phyloP scores from a whole-genome alignment of 768 basidiomycete genomes.

The Termitomyces sp. region DNA sequence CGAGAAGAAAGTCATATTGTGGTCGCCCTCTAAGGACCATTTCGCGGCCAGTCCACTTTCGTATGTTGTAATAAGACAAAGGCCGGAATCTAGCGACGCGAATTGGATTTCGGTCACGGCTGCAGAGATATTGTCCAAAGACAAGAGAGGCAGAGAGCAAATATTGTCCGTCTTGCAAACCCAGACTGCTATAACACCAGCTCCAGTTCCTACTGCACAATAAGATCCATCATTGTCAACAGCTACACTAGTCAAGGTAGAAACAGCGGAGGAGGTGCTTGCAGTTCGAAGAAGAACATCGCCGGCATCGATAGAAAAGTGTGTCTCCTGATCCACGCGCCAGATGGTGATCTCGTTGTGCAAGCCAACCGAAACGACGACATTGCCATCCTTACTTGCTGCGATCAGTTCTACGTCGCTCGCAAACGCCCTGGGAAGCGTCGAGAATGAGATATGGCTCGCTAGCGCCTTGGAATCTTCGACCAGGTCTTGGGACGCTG shows the following conservation, averaged over 20 bases:
- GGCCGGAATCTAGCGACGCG: slow-evolving; percentile 10
- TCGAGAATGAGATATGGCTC: slow-evolving; percentile 52
- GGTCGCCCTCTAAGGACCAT: slow-evolving; percentile 41
- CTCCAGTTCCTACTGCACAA: slow-evolving; percentile 70
- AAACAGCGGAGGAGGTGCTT: slow-evolving; percentile 43
- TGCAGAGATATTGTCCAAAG: slow-evolving; percentile 38
- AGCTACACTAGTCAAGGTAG: slow-evolving; percentile 57
- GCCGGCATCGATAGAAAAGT: slow-evolving; percentile 47
- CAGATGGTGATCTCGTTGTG: slow-evolving; percentile 78
- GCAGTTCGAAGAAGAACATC: slow-evolving; percentile 48
- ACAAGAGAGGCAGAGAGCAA: slow-evolving; percentile 37
- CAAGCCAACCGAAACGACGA: slow-evolving; percentile 69
- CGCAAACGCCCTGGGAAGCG: slow-evolving; percentile 75
- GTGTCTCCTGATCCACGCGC: slow-evolving; percentile 41
- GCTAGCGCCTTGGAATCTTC: slow-evolving; percentile 33
- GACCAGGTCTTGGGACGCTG: slow-evolving; percentile 28
- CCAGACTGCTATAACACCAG: slow-evolving; percentile 66
- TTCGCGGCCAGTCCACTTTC: slow-evolving; percentile 56
- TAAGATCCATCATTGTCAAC: slow-evolving; percentile 58
- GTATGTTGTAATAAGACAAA: slow-evolving; percentile 46
- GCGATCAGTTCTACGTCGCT: slow-evolving; percentile 84
- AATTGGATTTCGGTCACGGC: slow-evolving; percentile 57
- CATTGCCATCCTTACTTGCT: slow-evolving; percentile 60
- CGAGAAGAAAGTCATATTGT: slow-evolving; percentile 33
- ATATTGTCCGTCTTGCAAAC: slow-evolving; percentile 38